These are phyloP conservation scores for Trametes cinnabarina DNA, from an alignment of 768 basidiomycete genomes.

Conservation along the genomic window DNA sequence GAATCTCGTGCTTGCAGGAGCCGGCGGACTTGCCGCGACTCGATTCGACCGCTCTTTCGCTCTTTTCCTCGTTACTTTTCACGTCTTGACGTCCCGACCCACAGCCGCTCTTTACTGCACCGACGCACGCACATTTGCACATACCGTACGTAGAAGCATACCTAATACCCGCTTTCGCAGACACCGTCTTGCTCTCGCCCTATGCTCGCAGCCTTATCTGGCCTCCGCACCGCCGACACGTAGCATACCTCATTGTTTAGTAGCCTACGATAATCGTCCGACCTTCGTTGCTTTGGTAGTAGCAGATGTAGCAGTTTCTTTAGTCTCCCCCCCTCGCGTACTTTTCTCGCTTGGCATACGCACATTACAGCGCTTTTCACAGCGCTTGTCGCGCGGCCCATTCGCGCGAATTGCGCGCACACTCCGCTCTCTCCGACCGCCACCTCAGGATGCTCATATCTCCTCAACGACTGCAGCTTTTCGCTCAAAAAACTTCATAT, in stretches of 20 bases:
- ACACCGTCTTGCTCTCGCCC: slow-evolving; percentile 5
- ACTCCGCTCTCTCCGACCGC: too few species aligned
- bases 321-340: background rate
- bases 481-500: too few species aligned
- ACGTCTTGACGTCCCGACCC: slow-evolving; percentile 12
- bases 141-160: background rate
- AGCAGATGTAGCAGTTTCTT: background rate
- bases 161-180: slow-evolving; percentile 9
- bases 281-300: background rate
- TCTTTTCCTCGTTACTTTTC: background rate
- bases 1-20: background rate
- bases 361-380: too few species aligned
- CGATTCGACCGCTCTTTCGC: background rate
- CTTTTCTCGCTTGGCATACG: background rate
- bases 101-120: slow-evolving; percentile 7
- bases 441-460: too few species aligned
- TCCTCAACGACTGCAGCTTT: too few species aligned
- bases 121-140: background rate
- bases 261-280: slow-evolving; percentile 9
- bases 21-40: background rate
- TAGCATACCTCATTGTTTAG: slow-evolving; percentile 15
- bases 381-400: too few species aligned
- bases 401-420: too few species aligned
- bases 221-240: background rate
- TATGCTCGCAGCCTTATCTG: slow-evolving; percentile 6